Conservation (phyloP, 352 stramenopile genomes). For the Phytophthora colocasiae region DNA sequence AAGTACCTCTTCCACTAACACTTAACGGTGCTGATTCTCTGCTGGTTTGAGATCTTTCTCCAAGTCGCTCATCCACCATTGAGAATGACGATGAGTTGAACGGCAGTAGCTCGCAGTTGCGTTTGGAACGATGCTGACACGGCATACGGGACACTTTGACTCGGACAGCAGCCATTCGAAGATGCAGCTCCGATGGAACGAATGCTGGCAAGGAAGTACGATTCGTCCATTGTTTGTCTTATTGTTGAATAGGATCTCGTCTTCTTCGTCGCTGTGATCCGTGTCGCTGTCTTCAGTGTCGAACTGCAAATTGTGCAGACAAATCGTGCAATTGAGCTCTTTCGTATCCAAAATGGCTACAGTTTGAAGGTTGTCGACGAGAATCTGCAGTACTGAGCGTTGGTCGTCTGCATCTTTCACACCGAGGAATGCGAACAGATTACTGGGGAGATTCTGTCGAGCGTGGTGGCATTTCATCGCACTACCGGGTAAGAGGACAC, state of each 20-base stretch:
- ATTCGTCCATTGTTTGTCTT: background rate
- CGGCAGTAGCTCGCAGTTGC: background rate
- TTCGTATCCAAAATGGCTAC: too few relatives aligned
- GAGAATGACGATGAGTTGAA: background rate
- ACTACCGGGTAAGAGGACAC: constrained; percentile 55
- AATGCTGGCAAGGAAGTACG: background rate
- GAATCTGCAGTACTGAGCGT: constrained; percentile 66
- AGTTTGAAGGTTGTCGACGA: background rate
- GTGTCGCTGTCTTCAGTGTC: constrained; percentile 6
- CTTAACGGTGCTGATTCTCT: background rate
- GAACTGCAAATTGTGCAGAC: background rate
- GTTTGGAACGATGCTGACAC: background rate
- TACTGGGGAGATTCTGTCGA: constrained; percentile 45
- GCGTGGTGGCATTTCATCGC: constrained; percentile 62
- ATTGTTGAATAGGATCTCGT: background rate
- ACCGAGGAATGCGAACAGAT: constrained; percentile 61
- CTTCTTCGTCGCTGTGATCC: constrained; percentile 3
- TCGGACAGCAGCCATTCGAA: background rate
- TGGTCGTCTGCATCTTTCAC: constrained; percentile 46
- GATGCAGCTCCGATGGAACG: background rate
- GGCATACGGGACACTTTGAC: background rate
- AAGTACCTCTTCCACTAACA: background rate
- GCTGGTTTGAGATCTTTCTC: background rate
- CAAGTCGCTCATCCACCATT: background rate
- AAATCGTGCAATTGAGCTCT: background rate